These are phyloP conservation scores for Pseudohyphozyma bogoriensis DNA, from an alignment of 768 basidiomycete species.

Conservation along the genomic window DNA sequence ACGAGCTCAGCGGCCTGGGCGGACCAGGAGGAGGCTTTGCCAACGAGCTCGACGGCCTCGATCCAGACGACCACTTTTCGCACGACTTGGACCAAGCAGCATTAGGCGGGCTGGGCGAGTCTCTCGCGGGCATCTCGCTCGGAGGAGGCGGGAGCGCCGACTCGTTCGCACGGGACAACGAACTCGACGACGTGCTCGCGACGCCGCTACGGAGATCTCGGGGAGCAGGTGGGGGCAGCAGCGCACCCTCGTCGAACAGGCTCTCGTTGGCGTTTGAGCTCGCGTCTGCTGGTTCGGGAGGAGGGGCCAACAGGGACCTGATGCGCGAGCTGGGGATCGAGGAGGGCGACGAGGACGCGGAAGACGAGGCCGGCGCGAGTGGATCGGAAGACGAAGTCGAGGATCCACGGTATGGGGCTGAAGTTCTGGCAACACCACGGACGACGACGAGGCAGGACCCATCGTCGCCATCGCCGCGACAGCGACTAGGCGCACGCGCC, in stretches of 20 bases:
- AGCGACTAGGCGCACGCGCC: neutral
- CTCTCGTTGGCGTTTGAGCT: conserved; percentile 20
- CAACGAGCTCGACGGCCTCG: too few relatives aligned
- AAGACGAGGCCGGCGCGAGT: neutral
- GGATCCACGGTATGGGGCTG: neutral
- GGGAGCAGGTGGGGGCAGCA: neutral
- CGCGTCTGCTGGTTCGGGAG: conserved; percentile 6
- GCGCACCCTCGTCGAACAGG: neutral
- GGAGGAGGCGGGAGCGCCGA: too few relatives aligned
- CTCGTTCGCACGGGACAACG: neutral
- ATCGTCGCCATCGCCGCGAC: neutral
- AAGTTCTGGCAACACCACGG: neutral
- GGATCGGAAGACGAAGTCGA: conserved; percentile 6
- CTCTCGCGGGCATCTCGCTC: too few relatives aligned
- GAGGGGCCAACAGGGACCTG: neutral
- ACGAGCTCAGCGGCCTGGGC: too few relatives aligned
- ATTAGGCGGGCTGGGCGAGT: too few relatives aligned
- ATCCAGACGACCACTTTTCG: too few relatives aligned
- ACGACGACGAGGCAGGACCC: neutral
- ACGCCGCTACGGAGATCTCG: neutral
- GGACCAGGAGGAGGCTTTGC: too few relatives aligned
- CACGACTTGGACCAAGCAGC: too few relatives aligned
- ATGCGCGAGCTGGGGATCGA: conserved; percentile 19
- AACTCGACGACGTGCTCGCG: neutral
- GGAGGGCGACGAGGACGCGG: conserved; percentile 2